These are phyloP conservation scores for Cytospora mali DNA, from an alignment of 2,329 filamentous ascomycete species.

Conservation along the genomic window DNA sequence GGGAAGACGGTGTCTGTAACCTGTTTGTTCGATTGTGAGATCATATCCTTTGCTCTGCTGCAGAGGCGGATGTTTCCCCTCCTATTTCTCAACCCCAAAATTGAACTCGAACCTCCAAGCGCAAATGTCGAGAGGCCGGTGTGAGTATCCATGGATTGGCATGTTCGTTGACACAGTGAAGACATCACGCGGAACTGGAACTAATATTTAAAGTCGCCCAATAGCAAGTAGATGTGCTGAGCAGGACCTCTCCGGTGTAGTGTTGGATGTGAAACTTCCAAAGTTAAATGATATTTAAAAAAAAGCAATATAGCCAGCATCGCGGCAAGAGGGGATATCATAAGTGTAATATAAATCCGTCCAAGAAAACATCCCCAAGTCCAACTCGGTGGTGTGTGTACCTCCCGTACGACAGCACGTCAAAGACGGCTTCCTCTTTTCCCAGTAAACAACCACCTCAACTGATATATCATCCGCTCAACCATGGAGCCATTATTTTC, in stretches of 20 bases:
- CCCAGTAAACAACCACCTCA: not conserved
- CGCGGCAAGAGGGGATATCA: constrained; percentile 1
- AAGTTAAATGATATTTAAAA: not conserved
- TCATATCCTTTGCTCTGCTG: too few relatives aligned
- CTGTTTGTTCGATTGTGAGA: too few relatives aligned
- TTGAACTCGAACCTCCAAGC: too few relatives aligned
- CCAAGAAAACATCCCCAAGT: not conserved
- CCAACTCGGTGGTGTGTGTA: not conserved
- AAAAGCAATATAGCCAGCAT: not conserved
- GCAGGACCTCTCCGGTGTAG: not conserved
- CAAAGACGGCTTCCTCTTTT: not conserved
- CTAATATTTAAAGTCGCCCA: too few relatives aligned
- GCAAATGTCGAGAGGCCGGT: too few relatives aligned
- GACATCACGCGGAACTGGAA: not conserved
- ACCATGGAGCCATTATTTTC: not conserved
- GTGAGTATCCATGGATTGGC: too few relatives aligned
- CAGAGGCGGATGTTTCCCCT: too few relatives aligned
- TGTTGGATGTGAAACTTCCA: not conserved
- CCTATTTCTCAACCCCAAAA: too few relatives aligned
- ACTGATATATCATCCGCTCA: not conserved
- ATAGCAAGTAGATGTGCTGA: too few relatives aligned
- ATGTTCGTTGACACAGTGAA: too few relatives aligned
- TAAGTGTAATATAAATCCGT: not conserved
- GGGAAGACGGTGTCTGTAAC: too few relatives aligned
- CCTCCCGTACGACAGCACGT: not conserved